Evolutionary conservation across 1,284 basidiomycete genomes (phyloP).

Genomic region (Mycosarcoma mackinlayi): DNA sequence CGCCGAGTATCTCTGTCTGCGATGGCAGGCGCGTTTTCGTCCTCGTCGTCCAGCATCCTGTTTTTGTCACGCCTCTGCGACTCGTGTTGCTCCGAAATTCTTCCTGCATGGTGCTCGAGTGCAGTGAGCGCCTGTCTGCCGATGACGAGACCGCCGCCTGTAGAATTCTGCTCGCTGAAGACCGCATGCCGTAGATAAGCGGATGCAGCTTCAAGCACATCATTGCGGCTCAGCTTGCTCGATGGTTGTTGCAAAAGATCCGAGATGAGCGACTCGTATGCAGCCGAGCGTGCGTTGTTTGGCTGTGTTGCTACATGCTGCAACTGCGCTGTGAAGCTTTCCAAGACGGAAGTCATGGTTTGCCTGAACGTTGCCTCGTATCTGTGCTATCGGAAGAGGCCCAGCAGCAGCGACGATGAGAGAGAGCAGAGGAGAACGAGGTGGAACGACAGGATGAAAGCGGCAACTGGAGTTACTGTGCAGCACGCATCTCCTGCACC

Average conservation of each 20-base stretch:
- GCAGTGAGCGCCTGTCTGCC: constrained; percentile 85
- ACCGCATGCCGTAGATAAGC: constrained; percentile 79
- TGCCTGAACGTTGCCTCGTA: too few relatives aligned
- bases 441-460: too few relatives aligned
- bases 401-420: background rate
- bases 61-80: constrained; percentile 70
- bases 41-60: constrained; percentile 28
- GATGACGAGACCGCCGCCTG: constrained; percentile 79
- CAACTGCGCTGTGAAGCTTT: constrained; percentile 23
- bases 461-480: too few relatives aligned
- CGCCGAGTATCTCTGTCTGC: constrained; percentile 41
- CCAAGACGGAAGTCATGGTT: constrained; percentile 23
- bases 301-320: constrained; percentile 39
- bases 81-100: constrained; percentile 73
- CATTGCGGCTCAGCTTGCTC: constrained; percentile 18
- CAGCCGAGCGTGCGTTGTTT: constrained; percentile 23
- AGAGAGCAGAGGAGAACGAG: too few relatives aligned
- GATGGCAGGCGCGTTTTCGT: constrained; percentile 42
- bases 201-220: constrained; percentile 32
- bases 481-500: too few relatives aligned
- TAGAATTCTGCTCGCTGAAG: constrained; percentile 75
- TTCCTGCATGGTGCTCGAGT: constrained; percentile 71
- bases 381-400: too few relatives aligned
- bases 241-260: constrained; percentile 26
- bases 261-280: constrained; percentile 30